Evolutionary conservation across 2,329 filamentous ascomycete species (phyloP).

Genomic region (Acarospora socialis): DNA sequence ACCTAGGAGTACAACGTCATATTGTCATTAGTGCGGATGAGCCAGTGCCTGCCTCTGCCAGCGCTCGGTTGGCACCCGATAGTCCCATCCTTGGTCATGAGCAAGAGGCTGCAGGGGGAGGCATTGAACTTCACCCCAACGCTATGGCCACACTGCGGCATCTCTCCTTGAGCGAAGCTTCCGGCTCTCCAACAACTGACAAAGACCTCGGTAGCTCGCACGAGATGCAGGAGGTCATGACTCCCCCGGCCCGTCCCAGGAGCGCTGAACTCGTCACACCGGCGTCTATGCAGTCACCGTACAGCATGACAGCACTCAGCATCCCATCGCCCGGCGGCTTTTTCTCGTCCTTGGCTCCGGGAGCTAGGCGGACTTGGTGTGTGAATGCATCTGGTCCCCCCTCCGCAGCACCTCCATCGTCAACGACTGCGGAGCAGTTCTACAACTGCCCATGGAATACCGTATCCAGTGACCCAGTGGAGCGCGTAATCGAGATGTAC

Average conservation of each 20-base stretch:
- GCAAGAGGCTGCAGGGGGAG: constrained; percentile 26
- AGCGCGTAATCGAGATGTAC: constrained; percentile 51
- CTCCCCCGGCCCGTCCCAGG: constrained; percentile 33
- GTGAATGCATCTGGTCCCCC: constrained; percentile 41
- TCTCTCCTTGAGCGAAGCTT: constrained; percentile 43
- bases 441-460: constrained; percentile 69
- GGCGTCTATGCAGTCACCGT: constrained; percentile 44
- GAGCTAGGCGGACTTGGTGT: constrained; percentile 71
- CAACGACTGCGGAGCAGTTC: constrained; percentile 82
- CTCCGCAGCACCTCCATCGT: constrained; percentile 53
- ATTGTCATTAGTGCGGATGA: constrained; percentile 6
- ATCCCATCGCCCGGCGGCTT: constrained; percentile 87
- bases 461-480: constrained; percentile 37
- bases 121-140: constrained; percentile 61
- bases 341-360: constrained; percentile 69
- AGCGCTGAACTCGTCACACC: constrained; percentile 33
- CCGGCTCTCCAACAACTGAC: no score
- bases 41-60: constrained; percentile 4
- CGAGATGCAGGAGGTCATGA: constrained; percentile 23
- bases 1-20: constrained; percentile 5
- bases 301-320: constrained; percentile 65
- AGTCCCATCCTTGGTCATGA: constrained; percentile 11
- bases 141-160: constrained; percentile 70
- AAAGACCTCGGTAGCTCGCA: no score
- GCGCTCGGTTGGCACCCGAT: constrained; percentile 5